phyloP scores from a whole-genome alignment of 345 rosid genomes.

The Boechera retrofracta region DNA sequence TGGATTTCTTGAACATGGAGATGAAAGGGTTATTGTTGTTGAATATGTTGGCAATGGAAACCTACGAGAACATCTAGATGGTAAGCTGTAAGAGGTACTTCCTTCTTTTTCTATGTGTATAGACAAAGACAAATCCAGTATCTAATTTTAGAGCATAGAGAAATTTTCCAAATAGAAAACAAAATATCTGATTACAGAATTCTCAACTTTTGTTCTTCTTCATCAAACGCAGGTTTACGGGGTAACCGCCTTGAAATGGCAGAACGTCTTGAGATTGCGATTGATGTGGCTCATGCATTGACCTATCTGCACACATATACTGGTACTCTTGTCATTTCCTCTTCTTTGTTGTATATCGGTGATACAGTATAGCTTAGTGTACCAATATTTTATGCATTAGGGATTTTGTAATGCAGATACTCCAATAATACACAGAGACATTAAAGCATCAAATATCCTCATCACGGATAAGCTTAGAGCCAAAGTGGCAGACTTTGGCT shows the following conservation, averaged over 20 bases:
- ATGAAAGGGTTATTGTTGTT: slow-evolving; percentile 73
- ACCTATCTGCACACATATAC: slow-evolving; percentile 88
- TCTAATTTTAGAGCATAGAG: too few species aligned
- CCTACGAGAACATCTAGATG: slow-evolving; percentile 85
- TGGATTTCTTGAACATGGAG: slow-evolving; percentile 77
- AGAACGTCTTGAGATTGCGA: slow-evolving; percentile 86
- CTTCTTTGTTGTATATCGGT: background rate
- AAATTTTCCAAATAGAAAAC: background rate
- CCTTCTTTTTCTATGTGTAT: slow-evolving; percentile 8
- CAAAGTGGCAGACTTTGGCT: slow-evolving; percentile 92
- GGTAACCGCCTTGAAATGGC: slow-evolving; percentile 75
- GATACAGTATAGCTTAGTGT: background rate
- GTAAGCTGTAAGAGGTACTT: slow-evolving; percentile 56
- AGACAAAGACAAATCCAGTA: background rate
- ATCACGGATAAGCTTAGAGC: slow-evolving; percentile 85
- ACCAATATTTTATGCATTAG: background rate
- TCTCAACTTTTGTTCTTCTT: background rate
- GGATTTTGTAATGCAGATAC: slow-evolving; percentile 56
- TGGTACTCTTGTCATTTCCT: slow-evolving; percentile 49
- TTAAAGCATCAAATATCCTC: slow-evolving; percentile 77
- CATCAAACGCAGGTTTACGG: slow-evolving; percentile 52
- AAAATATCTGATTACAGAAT: background rate
- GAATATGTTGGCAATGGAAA: slow-evolving; percentile 83
- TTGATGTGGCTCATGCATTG: slow-evolving; percentile 93
- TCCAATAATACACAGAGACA: slow-evolving; percentile 90